Evolutionary conservation across 495 filamentous ascomycete genomes (phyloP), one percentile per base, ranked within the genome.

Genomic region (Amniculicola lignicola): DNA sequence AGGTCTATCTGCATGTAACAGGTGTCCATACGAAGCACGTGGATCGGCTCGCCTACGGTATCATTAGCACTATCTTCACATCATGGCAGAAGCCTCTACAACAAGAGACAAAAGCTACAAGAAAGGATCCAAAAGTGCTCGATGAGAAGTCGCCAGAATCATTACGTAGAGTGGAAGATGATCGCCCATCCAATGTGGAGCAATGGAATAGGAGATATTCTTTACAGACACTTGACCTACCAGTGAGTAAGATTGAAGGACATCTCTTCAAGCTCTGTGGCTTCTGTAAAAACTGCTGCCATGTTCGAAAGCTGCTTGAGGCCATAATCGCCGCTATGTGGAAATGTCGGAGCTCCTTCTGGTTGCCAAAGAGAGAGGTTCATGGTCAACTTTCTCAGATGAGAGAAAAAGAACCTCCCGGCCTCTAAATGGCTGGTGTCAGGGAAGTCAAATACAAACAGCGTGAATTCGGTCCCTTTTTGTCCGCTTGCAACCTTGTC

Each of bases 361-460:
- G n/a, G 22, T 12, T 19, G 6, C 11, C 12, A 15, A 23, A 61
- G 52, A 18, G 36, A 25, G 5, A 62, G 19, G 19, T n/a, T 43
- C 35, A 57, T 36, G 5, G 44, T 31, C 14, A 62, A 12, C 36
- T 36, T 57, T 5, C 44, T 40, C 19, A 62, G 21, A 3, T 44
- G 38, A 21, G 47, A 9, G 25, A 62, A 62, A n/a, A 62, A 47
- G 43, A 24, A 57, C 21, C 48, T 52, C 27, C 53, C 59, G 15
- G 59, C 59, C 16, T 57, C 47, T 12, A 57, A 19, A 25, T 62
- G 54, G 11, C 11, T 23, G 2, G 11, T 5, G 10, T 29, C 24
- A 7, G 42, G 18, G 25, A 57, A 49, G 12, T 52, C 18, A 42
- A 62, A 62, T 28, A 19, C 36, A 38, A 40, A 18, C 7, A 47